phyloP scores from a whole-genome alignment of 1,284 basidiomycete genomes.

The Austroboletus niveus region DNA sequence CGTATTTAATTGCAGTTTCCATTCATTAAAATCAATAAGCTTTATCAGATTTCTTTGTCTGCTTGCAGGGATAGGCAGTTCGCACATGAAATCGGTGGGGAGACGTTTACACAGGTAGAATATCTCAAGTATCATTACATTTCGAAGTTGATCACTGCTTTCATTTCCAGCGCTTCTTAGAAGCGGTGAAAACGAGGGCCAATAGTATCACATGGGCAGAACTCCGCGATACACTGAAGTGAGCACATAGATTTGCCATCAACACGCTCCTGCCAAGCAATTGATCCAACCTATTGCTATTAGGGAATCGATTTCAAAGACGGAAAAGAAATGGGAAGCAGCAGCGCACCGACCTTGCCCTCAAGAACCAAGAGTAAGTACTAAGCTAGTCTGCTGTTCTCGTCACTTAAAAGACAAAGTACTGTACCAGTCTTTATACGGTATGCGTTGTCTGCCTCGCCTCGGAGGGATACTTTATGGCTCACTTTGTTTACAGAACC shows the following conservation, averaged over 20 bases:
- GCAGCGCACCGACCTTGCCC: constrained; percentile 3
- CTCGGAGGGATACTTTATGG: not conserved
- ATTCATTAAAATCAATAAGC: not conserved
- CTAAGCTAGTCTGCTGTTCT: not conserved
- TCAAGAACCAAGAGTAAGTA: constrained; percentile 24
- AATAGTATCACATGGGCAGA: constrained; percentile 20
- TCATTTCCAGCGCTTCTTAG: constrained; percentile 23
- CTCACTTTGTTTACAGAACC: constrained; percentile 11
- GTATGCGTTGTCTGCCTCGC: constrained; percentile 7
- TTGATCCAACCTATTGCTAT: not conserved
- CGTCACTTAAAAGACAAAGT: constrained; percentile 7
- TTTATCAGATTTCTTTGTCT: constrained; percentile 27
- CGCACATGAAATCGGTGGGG: constrained; percentile 18
- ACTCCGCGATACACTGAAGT: constrained; percentile 22
- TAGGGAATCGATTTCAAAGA: constrained; percentile 17
- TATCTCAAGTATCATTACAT: not conserved
- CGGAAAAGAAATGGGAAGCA: constrained; percentile 15
- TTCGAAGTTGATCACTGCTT: not conserved
- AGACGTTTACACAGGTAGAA: constrained; percentile 30
- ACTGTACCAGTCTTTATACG: constrained; percentile 7
- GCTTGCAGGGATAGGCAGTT: constrained; percentile 27
- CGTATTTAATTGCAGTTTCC: not conserved
- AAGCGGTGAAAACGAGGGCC: constrained; percentile 12
- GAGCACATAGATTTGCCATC: not conserved
- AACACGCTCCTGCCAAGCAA: not conserved